Evolutionary conservation across 1,139 yeast genomes (phyloP).

Genomic region (Zygosaccharomyces pseudobailii): DNA sequence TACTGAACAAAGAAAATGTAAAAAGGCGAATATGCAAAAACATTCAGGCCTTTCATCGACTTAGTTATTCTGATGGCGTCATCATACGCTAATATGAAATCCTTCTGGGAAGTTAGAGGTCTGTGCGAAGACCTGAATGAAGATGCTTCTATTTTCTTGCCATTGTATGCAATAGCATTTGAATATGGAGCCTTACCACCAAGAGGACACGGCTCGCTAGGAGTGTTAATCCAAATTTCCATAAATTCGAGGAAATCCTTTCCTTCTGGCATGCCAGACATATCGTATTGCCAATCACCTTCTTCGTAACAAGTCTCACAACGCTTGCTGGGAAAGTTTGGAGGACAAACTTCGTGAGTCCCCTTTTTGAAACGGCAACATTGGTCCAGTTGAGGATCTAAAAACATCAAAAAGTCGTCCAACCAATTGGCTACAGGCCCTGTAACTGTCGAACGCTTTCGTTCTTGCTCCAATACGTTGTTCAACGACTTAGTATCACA

Average conservation of each 20-base stretch:
- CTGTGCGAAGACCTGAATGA: conserved; percentile 75
- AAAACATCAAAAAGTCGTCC: conserved; percentile 83
- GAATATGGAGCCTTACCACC: conserved; percentile 95
- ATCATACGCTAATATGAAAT: conserved; percentile 74
- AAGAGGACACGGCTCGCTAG: conserved; percentile 88
- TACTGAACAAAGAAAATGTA: conserved; percentile 92
- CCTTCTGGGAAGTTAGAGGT: conserved; percentile 77
- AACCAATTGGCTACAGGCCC: conserved; percentile 91
- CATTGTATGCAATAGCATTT: conserved; percentile 47
- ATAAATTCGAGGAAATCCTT: conserved; percentile 69
- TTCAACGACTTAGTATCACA: conserved; percentile 76
- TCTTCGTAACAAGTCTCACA: conserved; percentile 67
- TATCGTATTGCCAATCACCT: conserved; percentile 61
- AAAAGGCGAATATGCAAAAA: conserved; percentile 89
- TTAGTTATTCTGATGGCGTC: conserved; percentile 66
- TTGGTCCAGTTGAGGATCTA: conserved; percentile 79
- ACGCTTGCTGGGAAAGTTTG: conserved; percentile 62
- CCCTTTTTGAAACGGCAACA: conserved; percentile 71
- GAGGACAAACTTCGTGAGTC: conserved; percentile 52
- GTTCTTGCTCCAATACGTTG: conserved; percentile 83
- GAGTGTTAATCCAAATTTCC: conserved; percentile 74
- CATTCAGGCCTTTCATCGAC: conserved; percentile 52
- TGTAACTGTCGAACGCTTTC: conserved; percentile 61
- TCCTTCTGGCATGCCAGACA: conserved; percentile 82
- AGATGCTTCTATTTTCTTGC: conserved; percentile 49